A percentile compares a stretch with the other conserved stretches of the same genome.
Conservation (phyloP, 108 stramenopile species). For the Nitzschia sp. region DNA sequence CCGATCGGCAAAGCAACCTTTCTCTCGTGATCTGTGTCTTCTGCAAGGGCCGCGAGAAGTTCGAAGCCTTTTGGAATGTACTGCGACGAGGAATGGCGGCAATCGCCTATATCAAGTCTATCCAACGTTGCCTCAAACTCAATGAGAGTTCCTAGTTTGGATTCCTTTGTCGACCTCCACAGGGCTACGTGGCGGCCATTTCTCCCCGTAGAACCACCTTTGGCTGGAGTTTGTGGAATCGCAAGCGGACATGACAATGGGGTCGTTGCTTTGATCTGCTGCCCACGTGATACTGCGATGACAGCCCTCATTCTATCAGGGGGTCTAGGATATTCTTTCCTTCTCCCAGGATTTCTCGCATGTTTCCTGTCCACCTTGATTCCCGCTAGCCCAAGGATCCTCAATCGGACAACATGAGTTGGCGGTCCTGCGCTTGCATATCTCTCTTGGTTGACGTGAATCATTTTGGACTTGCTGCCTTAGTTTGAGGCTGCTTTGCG, state of each 20-base stretch:
- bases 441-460: neutral
- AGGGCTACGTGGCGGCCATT: constrained; percentile 26
- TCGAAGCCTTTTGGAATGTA: constrained; percentile 31
- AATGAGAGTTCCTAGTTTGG: constrained; percentile 16
- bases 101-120: constrained; percentile 7
- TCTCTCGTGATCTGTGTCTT: constrained; percentile 11
- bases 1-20: constrained; percentile 38
- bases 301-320: constrained; percentile 34
- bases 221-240: neutral
- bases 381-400: constrained; percentile 34
- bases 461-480: neutral
- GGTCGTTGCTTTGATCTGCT: constrained; percentile 18
- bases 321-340: neutral
- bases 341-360: neutral
- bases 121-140: constrained; percentile 18
- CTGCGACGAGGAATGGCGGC: neutral
- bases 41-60: constrained; percentile 25
- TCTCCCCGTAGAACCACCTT: neutral
- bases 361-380: constrained; percentile 26
- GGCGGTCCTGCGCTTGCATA: neutral
- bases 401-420: constrained; percentile 21
- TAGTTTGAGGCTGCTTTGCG: neutral
- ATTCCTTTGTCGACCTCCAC: constrained; percentile 19
- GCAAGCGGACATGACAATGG: constrained; percentile 19
- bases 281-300: constrained; percentile 25